Evolutionary conservation across 2,329 filamentous ascomycete genomes (phyloP), one percentile per base, ranked within the genome.

Genomic region (Penicillium sumatraense): DNA sequence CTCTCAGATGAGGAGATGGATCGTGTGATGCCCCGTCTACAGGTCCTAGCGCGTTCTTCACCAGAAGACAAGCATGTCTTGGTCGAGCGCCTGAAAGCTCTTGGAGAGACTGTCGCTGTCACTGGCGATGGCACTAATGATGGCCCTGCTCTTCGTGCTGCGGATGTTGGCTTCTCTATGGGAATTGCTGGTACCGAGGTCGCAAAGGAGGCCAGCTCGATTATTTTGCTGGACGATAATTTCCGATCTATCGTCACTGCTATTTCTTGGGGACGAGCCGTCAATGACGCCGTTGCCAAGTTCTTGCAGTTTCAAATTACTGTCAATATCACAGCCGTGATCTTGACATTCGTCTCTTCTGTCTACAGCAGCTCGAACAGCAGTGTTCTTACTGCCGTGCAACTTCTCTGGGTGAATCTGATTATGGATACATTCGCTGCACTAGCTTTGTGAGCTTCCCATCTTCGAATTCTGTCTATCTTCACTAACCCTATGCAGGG

Each of bases 381-480:
- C 45, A 91, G 91, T 44, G 92, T 96, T 26, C 78, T 97, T 53
- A 95, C 86, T 2, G 92, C 92, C 11, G 92, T 96, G 24, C 93
- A 97, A 75, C 84, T 97, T 65, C 86, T 97, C 26, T 97, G 93
- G 93, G 91, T 97, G 67, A 97, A 96, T 68, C 80, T 97, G 66
- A 97, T 97, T 77, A 97, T 96, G 93, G 92, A 97, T 67, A 96
- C 93, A 0, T 91, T 97, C 56, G 93, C 92, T 20, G 92, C 92
- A 13, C 81, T 96, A 38, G 92, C 92, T 9, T 83, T 96, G 59
- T 71, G 61, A 63, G 68, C 57, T 16, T 14, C n/a, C 31, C 26
- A 20, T 5, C 5, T 20, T 31, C 5, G 14, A n/a, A 8, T 3
- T 9, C 21, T 13, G 24, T 35, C 9, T 54, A 46, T 6, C n/a